Evolutionary conservation across 2,329 filamentous ascomycete genomes (phyloP), one percentile per base, ranked within the genome.

Genomic region (Colletotrichum scovillei): DNA sequence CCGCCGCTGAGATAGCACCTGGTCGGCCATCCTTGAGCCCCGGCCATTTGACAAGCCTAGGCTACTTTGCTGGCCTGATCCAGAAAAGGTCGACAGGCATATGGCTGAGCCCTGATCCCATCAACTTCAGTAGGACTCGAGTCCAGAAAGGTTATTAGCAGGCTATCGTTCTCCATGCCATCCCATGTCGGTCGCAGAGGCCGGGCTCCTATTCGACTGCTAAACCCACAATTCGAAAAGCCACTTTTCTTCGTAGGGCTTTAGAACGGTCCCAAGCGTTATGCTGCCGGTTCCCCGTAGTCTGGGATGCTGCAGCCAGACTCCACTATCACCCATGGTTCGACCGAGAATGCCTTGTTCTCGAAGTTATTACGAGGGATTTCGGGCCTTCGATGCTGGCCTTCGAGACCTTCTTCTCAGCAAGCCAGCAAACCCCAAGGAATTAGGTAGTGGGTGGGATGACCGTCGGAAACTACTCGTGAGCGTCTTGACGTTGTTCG

Each of bases 101-200:
- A 60, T 38, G 56, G n/a, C 58, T 46, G 32, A 67, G 60, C 56
- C 71, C 71, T 49, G 53, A 55, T 35, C 55, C 60, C 56, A 56
- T 66, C 60, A 52, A 52, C 49, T 66, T 66, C 56, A 66, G 67
- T 70, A 57, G 46, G 65, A 57, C 28, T 65, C 60, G 35, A 66
- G 62, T 65, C 71, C 71, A 38, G 32, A 73, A 71, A 71, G 55
- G 71, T 71, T 49, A 57, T 46, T 72, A 74, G 68, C 59, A 63
- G 69, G 63, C 58, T 72, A 74, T 74, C 72, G 46, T 68, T 68
- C 69, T 72, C 72, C 72, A 74, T 72, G 38, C 63, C 52, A 72
- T 73, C 69, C 68, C 69, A 74, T 74, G 72, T 63, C 63, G 56
- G 58, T 35, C 59, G 68, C 68, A 67, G 42, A 49, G 56, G 69